phyloP scores from a whole-genome alignment of 306 rosid genomes.

The Quercus engelmannii region DNA sequence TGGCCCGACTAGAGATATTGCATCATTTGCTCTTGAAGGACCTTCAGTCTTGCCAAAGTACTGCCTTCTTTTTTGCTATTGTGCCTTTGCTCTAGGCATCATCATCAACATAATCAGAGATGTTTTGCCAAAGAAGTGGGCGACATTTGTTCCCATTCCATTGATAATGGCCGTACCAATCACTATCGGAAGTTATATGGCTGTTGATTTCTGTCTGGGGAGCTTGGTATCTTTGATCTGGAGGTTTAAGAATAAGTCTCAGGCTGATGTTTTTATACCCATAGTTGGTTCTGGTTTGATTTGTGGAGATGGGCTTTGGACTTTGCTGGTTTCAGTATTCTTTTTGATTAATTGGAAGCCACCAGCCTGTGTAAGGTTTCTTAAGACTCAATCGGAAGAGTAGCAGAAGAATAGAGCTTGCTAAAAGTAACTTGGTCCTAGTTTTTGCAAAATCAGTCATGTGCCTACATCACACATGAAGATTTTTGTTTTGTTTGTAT shows the following conservation, averaged over 20 bases:
- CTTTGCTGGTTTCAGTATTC: neutral
- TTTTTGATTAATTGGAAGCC: neutral
- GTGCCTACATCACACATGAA: too few species aligned
- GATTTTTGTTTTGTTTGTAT: too few species aligned
- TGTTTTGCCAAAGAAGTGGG: neutral
- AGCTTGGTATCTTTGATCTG: neutral
- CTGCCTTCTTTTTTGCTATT: neutral
- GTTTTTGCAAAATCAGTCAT: neutral
- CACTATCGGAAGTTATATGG: neutral
- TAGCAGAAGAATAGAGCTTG: neutral
- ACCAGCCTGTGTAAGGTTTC: neutral
- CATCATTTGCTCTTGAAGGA: neutral
- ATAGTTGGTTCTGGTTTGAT: neutral
- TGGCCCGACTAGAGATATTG: neutral
- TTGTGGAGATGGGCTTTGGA: neutral
- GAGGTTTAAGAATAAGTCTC: neutral
- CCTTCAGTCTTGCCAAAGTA: neutral
- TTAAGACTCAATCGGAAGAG: neutral
- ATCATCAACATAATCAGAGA: neutral
- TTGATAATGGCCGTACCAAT: neutral
- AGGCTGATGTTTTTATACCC: neutral
- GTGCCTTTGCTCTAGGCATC: neutral
- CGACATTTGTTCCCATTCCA: neutral
- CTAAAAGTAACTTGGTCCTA: neutral
- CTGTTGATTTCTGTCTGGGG: neutral